Conservation (phyloP, 257 asterid genomes). For the Fraxinus pennsylvanica region DNA sequence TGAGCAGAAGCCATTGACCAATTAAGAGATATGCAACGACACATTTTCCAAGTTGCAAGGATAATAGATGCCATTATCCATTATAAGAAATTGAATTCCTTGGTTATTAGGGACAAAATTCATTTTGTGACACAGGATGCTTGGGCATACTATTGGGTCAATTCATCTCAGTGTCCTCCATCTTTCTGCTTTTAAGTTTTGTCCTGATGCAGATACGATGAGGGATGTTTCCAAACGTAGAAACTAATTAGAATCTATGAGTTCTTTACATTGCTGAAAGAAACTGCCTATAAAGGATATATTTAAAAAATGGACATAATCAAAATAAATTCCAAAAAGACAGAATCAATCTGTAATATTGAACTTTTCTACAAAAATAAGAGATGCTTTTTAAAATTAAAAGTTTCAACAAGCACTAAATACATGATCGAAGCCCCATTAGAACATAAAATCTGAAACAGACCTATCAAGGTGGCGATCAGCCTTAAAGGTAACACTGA, state of each 20-base stretch:
- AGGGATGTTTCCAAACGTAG: not conserved
- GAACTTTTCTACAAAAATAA: not conserved
- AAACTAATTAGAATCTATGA: not conserved
- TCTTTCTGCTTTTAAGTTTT: not conserved
- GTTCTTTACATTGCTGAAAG: not conserved
- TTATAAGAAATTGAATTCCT: not conserved
- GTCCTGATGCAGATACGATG: not conserved
- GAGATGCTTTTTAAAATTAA: not conserved
- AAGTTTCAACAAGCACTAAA: not conserved
- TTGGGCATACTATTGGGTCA: not conserved
- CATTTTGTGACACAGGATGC: not conserved
- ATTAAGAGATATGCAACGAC: not conserved
- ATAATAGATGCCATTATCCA: not conserved
- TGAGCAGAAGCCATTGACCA: constrained; percentile 25
- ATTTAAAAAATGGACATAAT: not conserved
- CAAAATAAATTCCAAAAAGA: not conserved
- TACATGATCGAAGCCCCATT: not conserved
- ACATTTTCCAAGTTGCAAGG: not conserved
- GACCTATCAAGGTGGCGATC: constrained; percentile 95
- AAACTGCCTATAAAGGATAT: not conserved
- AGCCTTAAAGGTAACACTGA: constrained; percentile 77
- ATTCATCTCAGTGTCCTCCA: not conserved
- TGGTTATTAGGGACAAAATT: not conserved
- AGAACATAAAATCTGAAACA: constrained; percentile 4
- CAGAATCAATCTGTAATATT: not conserved